These are phyloP conservation scores for Fusarium sp. DNA, from an alignment of 2,329 filamentous ascomycete species.

Conservation along the genomic window DNA sequence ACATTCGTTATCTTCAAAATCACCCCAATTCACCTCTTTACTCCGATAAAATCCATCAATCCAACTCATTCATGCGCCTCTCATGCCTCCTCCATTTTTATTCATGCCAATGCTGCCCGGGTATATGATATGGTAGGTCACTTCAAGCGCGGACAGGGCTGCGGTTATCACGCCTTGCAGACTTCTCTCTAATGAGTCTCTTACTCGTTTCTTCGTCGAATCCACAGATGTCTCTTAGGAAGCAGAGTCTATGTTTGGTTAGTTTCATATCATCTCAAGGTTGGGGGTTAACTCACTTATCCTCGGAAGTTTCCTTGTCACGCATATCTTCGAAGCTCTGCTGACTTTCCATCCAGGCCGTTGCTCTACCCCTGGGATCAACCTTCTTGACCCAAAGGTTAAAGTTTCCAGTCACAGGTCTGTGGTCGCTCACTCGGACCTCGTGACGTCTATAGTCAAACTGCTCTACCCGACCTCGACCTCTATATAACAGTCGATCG, in stretches of 20 bases:
- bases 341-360: slow-evolving; percentile 79
- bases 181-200: slow-evolving; percentile 59
- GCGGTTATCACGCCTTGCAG: slow-evolving; percentile 44
- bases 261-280: slow-evolving; percentile 21
- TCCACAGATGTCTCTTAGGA: slow-evolving; percentile 64
- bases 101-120: neutral
- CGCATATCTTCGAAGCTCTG: slow-evolving; percentile 80
- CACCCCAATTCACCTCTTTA: slow-evolving; percentile 26
- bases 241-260: slow-evolving; percentile 58
- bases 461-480: slow-evolving; percentile 84
- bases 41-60: slow-evolving; percentile 35
- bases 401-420: slow-evolving; percentile 90
- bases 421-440: slow-evolving; percentile 89
- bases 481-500: slow-evolving; percentile 89
- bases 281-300: slow-evolving; percentile 73
- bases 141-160: slow-evolving; percentile 45
- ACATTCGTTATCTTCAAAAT: slow-evolving; percentile 21
- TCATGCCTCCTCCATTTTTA: slow-evolving; percentile 1
- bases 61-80: slow-evolving; percentile 31
- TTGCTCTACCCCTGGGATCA: slow-evolving; percentile 72
- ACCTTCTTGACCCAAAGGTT: slow-evolving; percentile 87
- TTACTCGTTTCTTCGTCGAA: slow-evolving; percentile 66
- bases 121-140: slow-evolving; percentile 14
- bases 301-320: slow-evolving; percentile 74
- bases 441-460: slow-evolving; percentile 90